These are phyloP conservation scores for Furcasterigmium furcatum DNA, from an alignment of 2,329 filamentous ascomycete species.

Conservation along the genomic window DNA sequence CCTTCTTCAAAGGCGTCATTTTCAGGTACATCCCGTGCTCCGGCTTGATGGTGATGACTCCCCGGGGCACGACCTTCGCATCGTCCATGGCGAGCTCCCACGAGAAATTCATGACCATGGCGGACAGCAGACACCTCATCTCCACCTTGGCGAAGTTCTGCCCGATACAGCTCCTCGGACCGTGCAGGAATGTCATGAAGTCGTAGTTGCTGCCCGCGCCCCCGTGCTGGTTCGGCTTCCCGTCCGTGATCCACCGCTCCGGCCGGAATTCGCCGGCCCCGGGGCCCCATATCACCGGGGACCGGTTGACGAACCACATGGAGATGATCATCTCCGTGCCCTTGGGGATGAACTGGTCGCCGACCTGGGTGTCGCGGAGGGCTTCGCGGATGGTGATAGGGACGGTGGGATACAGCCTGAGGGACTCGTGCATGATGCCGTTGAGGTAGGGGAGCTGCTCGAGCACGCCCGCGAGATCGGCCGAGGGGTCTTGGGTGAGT, in stretches of 20 bases:
- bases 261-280: slow-evolving; percentile 67
- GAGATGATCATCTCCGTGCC: slow-evolving; percentile 60
- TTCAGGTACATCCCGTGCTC: slow-evolving; percentile 62
- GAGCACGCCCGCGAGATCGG: slow-evolving; percentile 45
- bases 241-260: slow-evolving; percentile 58
- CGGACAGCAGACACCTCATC: slow-evolving; percentile 69
- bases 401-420: slow-evolving; percentile 66
- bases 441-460: slow-evolving; percentile 67
- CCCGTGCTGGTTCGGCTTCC: slow-evolving; percentile 16
- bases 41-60: slow-evolving; percentile 64
- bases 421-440: slow-evolving; percentile 64
- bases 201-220: slow-evolving; percentile 68
- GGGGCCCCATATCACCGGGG: slow-evolving; percentile 61
- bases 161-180: slow-evolving; percentile 83
- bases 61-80: slow-evolving; percentile 54
- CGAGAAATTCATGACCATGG: slow-evolving; percentile 62
- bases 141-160: slow-evolving; percentile 70
- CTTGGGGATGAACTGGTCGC: slow-evolving; percentile 58
- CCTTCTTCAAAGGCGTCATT: slow-evolving; percentile 20
- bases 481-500: not conserved
- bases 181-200: slow-evolving; percentile 80
- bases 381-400: slow-evolving; percentile 61
- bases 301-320: slow-evolving; percentile 59
- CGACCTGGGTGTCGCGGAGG: slow-evolving; percentile 51
- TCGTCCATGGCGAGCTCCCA: slow-evolving; percentile 56